Conservation (phyloP, 495 filamentous ascomycete genomes). For the Echria macrotheca region DNA sequence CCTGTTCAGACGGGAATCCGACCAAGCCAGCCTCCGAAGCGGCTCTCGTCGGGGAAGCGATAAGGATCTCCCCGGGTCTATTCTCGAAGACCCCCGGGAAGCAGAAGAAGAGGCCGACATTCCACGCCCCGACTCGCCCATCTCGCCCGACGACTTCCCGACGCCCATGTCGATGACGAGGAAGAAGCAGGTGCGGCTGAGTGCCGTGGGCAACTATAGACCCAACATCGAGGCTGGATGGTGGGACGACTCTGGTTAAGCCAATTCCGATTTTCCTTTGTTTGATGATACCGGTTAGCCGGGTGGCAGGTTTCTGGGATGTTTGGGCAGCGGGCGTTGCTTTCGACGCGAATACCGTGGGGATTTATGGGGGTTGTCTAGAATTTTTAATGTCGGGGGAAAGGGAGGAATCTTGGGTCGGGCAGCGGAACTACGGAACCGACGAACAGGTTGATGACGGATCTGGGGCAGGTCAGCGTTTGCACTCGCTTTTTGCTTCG, state of each 20-base stretch:
- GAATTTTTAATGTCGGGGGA: no score
- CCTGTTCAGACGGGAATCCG: conserved; percentile 3
- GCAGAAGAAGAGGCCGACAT: conserved; percentile 20
- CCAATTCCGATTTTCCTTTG: not conserved
- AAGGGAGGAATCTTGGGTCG: no score
- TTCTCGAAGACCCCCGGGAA: conserved; percentile 22
- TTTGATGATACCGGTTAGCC: no score
- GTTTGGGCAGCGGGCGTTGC: not conserved
- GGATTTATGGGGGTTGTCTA: no score
- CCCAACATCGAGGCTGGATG: conserved; percentile 32
- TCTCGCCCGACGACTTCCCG: conserved; percentile 28
- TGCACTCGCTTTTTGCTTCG: conserved; percentile 2
- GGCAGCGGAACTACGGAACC: no score
- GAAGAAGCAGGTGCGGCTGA: conserved; percentile 41
- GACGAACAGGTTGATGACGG: not conserved
- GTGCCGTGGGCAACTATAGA: conserved; percentile 37
- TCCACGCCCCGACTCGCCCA: conserved; percentile 33
- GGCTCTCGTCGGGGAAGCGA: conserved; percentile 7
- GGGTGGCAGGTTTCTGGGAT: no score
- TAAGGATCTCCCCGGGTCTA: conserved; percentile 14
- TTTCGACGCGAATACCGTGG: not conserved
- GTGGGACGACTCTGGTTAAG: conserved; percentile 39
- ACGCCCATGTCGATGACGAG: conserved; percentile 30
- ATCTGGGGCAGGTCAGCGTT: not conserved
- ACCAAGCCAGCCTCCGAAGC: conserved; percentile 3